phyloP scores from a whole-genome alignment of 2,329 filamentous ascomycete species.

The Penicillium frequentans region DNA sequence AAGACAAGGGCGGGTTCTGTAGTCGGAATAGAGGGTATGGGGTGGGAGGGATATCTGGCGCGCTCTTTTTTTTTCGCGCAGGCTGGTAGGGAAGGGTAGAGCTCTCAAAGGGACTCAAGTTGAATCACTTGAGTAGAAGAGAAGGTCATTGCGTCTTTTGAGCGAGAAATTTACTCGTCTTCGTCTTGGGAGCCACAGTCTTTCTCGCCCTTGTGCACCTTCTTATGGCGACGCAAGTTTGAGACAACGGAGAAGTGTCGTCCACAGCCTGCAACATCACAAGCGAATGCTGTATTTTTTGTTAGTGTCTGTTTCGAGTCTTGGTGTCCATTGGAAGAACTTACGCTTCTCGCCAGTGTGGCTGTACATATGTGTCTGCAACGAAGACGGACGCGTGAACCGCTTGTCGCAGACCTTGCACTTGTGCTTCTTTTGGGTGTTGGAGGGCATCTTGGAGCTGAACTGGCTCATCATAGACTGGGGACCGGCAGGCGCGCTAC shows the following conservation, averaged over 20 bases:
- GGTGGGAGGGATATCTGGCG: conserved; percentile 5
- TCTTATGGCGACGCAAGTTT: conserved; percentile 89
- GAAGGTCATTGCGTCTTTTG: conserved; percentile 4
- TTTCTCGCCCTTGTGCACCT: conserved; percentile 78
- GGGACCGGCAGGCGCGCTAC: conserved; percentile 73
- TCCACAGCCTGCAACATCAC: conserved; percentile 91
- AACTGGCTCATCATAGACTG: conserved; percentile 99
- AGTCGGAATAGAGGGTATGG: background rate
- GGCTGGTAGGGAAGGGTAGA: conserved; percentile 6
- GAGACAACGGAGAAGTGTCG: conserved; percentile 97
- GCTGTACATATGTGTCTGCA: conserved; percentile 98
- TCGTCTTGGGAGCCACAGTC: conserved; percentile 41
- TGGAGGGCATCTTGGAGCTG: conserved; percentile 92
- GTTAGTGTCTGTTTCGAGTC: background rate
- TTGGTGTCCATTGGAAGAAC: conserved; percentile 42
- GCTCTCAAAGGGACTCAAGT: conserved; percentile 2
- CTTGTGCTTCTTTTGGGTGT: conserved; percentile 98
- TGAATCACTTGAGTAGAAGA: conserved; percentile 13
- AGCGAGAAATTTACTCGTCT: conserved; percentile 35
- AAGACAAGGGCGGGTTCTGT: conserved; percentile 2
- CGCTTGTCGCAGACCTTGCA: conserved; percentile 99
- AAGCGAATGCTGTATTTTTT: conserved; percentile 71
- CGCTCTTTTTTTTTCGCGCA: conserved; percentile 1
- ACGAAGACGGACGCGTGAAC: conserved; percentile 88
- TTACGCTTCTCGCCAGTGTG: conserved; percentile 97